phyloP scores from a whole-genome alignment of 441 rosid species.

The Rhodomyrtus psidioides region DNA sequence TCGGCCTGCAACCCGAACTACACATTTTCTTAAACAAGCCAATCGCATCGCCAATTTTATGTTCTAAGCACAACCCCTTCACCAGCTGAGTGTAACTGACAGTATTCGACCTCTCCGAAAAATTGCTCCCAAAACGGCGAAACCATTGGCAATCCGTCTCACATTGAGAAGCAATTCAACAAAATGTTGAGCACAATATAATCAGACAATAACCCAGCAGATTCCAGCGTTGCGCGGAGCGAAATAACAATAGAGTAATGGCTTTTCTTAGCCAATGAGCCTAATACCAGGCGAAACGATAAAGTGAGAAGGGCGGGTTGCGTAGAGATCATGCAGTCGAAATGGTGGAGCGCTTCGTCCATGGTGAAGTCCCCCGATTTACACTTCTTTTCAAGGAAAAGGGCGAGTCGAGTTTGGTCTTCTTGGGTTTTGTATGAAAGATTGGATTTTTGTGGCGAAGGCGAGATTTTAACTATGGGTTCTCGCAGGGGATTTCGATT shows the following conservation, averaged over 20 bases:
- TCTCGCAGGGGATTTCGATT: not conserved
- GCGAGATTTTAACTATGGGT: not conserved
- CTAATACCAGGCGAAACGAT: constrained; percentile 4
- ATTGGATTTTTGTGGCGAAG: not conserved
- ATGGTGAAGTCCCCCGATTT: constrained; percentile 16
- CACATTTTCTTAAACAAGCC: constrained; percentile 18
- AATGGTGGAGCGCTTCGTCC: constrained; percentile 12
- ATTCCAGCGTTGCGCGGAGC: constrained; percentile 8
- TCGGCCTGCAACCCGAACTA: constrained; percentile 14
- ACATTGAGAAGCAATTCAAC: constrained; percentile 13
- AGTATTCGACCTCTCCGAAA: constrained; percentile 16
- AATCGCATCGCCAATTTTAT: constrained; percentile 9
- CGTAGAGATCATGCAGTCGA: not conserved
- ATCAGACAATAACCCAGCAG: constrained; percentile 8
- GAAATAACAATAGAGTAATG: constrained; percentile 7
- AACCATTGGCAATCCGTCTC: constrained; percentile 10
- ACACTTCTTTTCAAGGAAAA: constrained; percentile 4
- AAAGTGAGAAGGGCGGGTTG: not conserved
- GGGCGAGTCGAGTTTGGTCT: not conserved
- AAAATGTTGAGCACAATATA: constrained; percentile 16
- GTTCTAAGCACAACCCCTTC: constrained; percentile 17
- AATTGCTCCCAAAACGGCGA: constrained; percentile 15
- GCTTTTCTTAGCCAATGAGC: constrained; percentile 12
- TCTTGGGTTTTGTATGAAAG: not conserved
- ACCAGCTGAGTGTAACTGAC: constrained; percentile 21